phyloP scores from a whole-genome alignment of 75 land plant genomes.

The Cupressus sempervirens region DNA sequence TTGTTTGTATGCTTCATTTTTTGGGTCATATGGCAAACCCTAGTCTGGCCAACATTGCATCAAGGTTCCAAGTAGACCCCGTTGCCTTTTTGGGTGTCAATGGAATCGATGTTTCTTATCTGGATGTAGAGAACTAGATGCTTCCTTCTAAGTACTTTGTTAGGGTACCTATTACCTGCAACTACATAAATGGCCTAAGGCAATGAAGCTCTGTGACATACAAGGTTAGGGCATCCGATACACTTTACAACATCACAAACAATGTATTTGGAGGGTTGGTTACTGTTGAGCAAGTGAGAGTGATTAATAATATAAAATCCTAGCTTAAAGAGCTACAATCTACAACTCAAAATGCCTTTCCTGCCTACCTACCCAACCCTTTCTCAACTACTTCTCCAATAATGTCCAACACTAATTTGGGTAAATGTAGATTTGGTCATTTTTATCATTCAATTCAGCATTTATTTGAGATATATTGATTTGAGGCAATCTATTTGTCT shows the following conservation, averaged over 20 bases:
- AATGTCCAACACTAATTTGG: too few species aligned
- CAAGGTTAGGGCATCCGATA: conserved; percentile 60
- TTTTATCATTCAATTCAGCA: too few species aligned
- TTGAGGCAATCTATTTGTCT: too few species aligned
- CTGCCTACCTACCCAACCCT: too few species aligned
- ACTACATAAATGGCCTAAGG: conserved; percentile 60
- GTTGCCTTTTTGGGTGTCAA: conserved; percentile 60
- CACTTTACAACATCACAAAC: conserved; percentile 45
- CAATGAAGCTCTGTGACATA: conserved; percentile 37
- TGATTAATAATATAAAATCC: conserved; percentile 49
- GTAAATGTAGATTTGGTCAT: too few species aligned
- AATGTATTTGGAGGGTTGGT: conserved; percentile 52
- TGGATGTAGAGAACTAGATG: conserved; percentile 52
- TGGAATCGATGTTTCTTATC: conserved; percentile 50
- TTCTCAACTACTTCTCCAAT: too few species aligned
- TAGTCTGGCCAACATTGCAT: too few species aligned
- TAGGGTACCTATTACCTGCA: conserved; percentile 53
- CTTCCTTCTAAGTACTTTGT: conserved; percentile 52
- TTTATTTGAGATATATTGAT: too few species aligned
- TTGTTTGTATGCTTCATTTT: too few species aligned
- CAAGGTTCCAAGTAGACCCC: conserved; percentile 64
- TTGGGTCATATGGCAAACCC: too few species aligned
- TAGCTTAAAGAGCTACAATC: too few species aligned
- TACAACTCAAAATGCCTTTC: too few species aligned
- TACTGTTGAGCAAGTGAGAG: conserved; percentile 54